phyloP scores from a whole-genome alignment of 345 rosid species.

The Eucalyptus paniculata region DNA sequence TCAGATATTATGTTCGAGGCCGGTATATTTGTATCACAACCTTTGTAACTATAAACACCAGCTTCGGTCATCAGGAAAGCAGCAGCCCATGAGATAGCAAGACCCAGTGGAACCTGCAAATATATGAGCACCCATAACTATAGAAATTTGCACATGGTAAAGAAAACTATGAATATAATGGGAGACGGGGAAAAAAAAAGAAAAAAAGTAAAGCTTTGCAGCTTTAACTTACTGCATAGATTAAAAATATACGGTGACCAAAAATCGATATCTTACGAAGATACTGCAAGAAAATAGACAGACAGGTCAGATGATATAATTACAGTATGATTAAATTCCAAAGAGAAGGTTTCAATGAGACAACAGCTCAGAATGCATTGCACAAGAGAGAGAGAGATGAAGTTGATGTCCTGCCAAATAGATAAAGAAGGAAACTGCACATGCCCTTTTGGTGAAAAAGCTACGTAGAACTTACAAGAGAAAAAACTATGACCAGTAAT shows the following conservation, averaged over 20 bases:
- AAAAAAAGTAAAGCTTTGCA: neutral
- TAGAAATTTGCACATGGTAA: neutral
- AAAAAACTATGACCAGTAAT: slow-evolving; percentile 70
- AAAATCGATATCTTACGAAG: slow-evolving; percentile 86
- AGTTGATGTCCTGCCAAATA: neutral
- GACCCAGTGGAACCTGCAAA: slow-evolving; percentile 84
- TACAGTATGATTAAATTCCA: neutral
- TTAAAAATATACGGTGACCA: slow-evolving; percentile 89
- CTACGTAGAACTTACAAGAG: slow-evolving; percentile 60
- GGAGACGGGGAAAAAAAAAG: neutral
- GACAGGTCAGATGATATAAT: neutral
- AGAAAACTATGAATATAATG: neutral
- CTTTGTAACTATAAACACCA: slow-evolving; percentile 75
- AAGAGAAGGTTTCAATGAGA: neutral
- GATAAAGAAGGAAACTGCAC: neutral
- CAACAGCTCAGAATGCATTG: neutral
- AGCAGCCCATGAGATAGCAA: slow-evolving; percentile 85
- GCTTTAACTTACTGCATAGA: slow-evolving; percentile 59
- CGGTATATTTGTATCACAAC: slow-evolving; percentile 70
- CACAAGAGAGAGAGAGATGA: neutral
- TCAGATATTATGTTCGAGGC: slow-evolving; percentile 68
- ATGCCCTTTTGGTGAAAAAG: neutral
- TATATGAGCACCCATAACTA: neutral
- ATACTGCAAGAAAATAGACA: slow-evolving; percentile 42
- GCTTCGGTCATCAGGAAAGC: slow-evolving; percentile 88